Percentiles rank a stretch among this genome's conserved stretches.
phyloP scores from a whole-genome alignment of 305 asterid species.

The Fraxinus paxiana region DNA sequence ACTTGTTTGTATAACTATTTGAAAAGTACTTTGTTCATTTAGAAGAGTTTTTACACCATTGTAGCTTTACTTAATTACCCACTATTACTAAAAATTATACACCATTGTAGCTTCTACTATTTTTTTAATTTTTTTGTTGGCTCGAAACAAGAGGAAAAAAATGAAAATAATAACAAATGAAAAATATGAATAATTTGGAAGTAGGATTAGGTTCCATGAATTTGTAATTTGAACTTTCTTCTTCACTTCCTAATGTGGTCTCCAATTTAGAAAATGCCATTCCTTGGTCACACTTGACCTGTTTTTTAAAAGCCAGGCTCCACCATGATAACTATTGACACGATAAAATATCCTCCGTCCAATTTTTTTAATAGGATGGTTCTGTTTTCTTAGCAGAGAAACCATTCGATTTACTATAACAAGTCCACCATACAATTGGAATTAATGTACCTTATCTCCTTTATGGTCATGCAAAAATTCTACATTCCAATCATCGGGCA shows the following conservation, averaged over 20 bases:
- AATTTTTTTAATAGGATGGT: too few relatives aligned
- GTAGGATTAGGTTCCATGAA: constrained; percentile 23
- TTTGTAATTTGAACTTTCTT: neutral
- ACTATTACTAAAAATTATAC: neutral
- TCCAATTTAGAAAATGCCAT: constrained; percentile 2
- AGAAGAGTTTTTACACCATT: neutral
- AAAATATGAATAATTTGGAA: neutral
- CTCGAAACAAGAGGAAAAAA: neutral
- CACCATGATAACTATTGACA: neutral
- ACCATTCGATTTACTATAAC: too few relatives aligned
- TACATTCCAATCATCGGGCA: neutral
- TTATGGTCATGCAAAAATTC: neutral
- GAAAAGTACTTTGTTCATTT: too few relatives aligned
- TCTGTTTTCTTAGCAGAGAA: too few relatives aligned
- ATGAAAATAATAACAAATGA: neutral
- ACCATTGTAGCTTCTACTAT: neutral
- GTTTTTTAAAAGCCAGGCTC: neutral
- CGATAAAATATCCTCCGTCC: neutral
- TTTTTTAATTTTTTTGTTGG: neutral
- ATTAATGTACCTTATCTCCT: neutral
- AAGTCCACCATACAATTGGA: neutral
- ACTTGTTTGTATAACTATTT: too few relatives aligned
- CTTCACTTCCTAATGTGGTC: constrained; percentile 14
- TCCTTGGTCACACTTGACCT: neutral
- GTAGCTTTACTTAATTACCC: neutral